Conservation (phyloP, 306 rosid species). For the Oxytropis ochrocephala region DNA sequence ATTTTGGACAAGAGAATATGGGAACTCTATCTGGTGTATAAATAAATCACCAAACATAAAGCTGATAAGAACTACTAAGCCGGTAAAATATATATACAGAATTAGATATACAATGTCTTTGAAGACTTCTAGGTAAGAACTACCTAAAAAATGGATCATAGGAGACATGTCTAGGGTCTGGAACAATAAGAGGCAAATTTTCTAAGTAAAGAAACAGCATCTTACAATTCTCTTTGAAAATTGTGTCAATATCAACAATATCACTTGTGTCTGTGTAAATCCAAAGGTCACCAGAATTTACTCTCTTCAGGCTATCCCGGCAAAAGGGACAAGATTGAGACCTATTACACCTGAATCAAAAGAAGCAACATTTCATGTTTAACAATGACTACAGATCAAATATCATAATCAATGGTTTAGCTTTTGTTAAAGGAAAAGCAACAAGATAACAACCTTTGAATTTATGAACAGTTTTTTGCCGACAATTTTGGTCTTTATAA, state of each 20-base stretch:
- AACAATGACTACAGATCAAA: neutral
- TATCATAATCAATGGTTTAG: neutral
- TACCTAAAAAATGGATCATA: constrained; percentile 56
- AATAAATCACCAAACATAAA: constrained; percentile 4
- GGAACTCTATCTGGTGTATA: neutral
- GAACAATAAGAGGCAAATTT: constrained; percentile 58
- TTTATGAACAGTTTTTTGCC: neutral
- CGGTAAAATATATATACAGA: constrained; percentile 17
- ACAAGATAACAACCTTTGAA: neutral
- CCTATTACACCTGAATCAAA: constrained; percentile 53
- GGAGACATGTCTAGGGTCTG: constrained; percentile 48
- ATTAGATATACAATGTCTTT: constrained; percentile 2
- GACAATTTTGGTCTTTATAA: neutral
- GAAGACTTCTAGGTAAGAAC: constrained; percentile 14
- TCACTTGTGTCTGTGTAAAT: constrained; percentile 61
- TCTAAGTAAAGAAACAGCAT: constrained; percentile 68
- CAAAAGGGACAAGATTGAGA: constrained; percentile 93
- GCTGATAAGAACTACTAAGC: constrained; percentile 6
- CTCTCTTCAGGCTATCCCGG: constrained; percentile 72
- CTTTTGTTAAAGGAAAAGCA: constrained; percentile 23
- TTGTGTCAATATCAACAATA: constrained; percentile 43
- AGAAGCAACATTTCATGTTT: neutral
- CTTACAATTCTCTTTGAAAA: constrained; percentile 60
- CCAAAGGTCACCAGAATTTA: constrained; percentile 80
- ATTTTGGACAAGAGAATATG: neutral